A percentile compares a stretch with the other conserved stretches of the same genome.
Evolutionary conservation across 371 early-diverging fungal species (phyloP).

Genomic region (Mucor velutinosus): DNA sequence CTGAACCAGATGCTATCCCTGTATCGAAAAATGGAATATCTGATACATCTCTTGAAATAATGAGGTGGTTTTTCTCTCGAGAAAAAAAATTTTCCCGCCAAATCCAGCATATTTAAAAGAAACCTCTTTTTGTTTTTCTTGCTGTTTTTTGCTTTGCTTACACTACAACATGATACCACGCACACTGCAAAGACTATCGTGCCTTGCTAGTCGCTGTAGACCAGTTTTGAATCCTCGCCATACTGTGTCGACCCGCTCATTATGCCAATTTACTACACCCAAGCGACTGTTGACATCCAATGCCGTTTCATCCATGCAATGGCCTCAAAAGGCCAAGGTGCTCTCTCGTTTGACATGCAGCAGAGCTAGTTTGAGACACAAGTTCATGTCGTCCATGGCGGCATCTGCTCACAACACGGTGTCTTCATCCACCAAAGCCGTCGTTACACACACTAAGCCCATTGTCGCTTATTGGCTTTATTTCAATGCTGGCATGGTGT

Average conservation of each 20-base stretch:
- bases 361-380: background rate
- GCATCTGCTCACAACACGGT: background rate
- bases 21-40: background rate
- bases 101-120: background rate
- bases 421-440: background rate
- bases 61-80: background rate
- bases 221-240: background rate
- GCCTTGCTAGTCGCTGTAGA: background rate
- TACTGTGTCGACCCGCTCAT: background rate
- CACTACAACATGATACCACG: background rate
- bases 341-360: background rate
- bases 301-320: background rate
- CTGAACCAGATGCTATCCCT: background rate
- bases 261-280: background rate
- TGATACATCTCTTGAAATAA: background rate
- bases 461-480: conserved; percentile 93
- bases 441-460: conserved; percentile 39
- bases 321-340: background rate
- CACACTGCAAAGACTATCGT: background rate
- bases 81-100: background rate
- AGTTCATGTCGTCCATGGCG: background rate
- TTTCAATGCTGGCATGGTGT: conserved; percentile 83
- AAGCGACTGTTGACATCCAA: background rate
- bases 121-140: background rate
- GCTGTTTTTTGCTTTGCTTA: background rate